These are phyloP conservation scores for Fusarium tupiense DNA, from an alignment of 2,329 filamentous ascomycete species.

Conservation along the genomic window DNA sequence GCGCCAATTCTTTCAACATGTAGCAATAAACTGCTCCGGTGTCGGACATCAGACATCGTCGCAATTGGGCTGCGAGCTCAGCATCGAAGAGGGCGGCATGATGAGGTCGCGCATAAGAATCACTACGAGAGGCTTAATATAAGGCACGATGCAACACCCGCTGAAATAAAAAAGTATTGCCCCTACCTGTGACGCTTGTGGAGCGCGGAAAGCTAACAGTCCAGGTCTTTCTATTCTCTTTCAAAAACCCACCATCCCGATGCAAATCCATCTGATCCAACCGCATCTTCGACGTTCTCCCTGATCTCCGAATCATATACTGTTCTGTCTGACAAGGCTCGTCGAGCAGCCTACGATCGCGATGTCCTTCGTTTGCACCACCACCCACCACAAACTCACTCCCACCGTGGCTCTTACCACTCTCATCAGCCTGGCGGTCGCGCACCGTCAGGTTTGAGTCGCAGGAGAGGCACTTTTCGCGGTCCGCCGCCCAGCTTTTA, in stretches of 20 bases:
- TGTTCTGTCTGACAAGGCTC: constrained; percentile 75
- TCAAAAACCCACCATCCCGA: constrained; percentile 95
- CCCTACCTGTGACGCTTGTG: neutral
- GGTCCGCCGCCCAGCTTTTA: constrained; percentile 94
- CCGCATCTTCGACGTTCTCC: constrained; percentile 80
- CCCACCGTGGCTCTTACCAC: constrained; percentile 61
- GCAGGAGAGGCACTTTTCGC: constrained; percentile 77
- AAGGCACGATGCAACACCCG: constrained; percentile 71
- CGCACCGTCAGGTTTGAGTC: constrained; percentile 82
- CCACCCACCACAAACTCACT: constrained; percentile 47
- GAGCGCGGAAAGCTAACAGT: constrained; percentile 1
- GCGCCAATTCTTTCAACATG: constrained; percentile 37
- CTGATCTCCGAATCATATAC: constrained; percentile 86
- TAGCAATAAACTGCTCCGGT: constrained; percentile 30
- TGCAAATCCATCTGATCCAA: constrained; percentile 80
- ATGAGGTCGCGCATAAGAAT: constrained; percentile 54
- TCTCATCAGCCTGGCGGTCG: constrained; percentile 77
- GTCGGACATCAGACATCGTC: constrained; percentile 16
- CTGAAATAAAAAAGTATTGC: constrained; percentile 84
- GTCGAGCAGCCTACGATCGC: constrained; percentile 84
- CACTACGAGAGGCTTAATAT: constrained; percentile 88
- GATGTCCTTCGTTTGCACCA: constrained; percentile 62
- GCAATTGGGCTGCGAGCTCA: constrained; percentile 14
- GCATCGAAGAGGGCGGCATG: constrained; percentile 28
- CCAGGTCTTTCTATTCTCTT: constrained; percentile 84